Conservation (phyloP, 176 grass and related monocot species). For the Guadua angustifolia region DNA sequence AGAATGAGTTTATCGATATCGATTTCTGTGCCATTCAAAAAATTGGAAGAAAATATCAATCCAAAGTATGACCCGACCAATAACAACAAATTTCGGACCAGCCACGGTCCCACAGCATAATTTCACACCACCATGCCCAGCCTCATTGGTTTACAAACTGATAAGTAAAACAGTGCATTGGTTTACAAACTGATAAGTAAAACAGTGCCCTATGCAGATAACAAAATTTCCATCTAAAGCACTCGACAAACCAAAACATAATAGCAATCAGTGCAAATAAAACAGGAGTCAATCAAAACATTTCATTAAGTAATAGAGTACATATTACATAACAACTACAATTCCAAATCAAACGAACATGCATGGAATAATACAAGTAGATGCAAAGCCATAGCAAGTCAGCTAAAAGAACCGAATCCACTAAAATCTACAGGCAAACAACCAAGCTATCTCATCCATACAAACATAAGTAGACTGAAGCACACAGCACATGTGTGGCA, state of each 20-base stretch:
- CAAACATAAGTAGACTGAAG: not conserved
- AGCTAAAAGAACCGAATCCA: not conserved
- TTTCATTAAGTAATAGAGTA: not conserved
- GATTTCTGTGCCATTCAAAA: not conserved
- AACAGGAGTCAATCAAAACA: not conserved
- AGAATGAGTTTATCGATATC: not conserved
- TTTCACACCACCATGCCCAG: not conserved
- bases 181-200: not conserved
- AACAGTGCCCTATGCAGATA: not conserved
- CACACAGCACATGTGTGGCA: not conserved
- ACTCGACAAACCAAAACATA: not conserved
- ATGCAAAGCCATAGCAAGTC: not conserved
- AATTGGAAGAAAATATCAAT: not conserved
- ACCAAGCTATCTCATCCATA: not conserved
- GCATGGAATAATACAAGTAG: not conserved
- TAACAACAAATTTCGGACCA: not conserved
- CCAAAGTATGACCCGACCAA: not conserved
- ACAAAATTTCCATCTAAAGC: not conserved
- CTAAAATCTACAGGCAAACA: not conserved
- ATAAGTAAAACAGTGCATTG: not conserved
- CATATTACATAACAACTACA: not conserved
- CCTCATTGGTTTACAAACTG: not conserved
- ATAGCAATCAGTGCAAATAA: not conserved
- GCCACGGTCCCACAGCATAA: not conserved
- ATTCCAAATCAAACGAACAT: conserved; percentile 4